A percentile compares a stretch with the other conserved stretches of the same genome.
Conservation (phyloP, 108 stramenopile species). For the Cylindrotheca fusiformis region DNA sequence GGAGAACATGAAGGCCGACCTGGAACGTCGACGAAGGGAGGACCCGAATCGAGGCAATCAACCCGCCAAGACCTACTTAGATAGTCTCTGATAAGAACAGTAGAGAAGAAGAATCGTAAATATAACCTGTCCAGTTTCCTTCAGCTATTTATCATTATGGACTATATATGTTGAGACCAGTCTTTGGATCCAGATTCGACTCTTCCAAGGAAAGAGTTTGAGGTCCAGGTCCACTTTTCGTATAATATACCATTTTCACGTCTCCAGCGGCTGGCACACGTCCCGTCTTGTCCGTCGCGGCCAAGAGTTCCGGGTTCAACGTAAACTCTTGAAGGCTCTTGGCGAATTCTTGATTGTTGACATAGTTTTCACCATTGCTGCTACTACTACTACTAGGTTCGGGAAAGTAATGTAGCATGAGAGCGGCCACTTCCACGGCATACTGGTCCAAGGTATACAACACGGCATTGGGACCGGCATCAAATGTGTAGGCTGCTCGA, state of each 20-base stretch:
- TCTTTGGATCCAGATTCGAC: slow-evolving; percentile 47
- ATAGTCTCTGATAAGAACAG: slow-evolving; percentile 27
- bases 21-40: slow-evolving; percentile 32
- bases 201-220: slow-evolving; percentile 20
- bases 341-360: slow-evolving; percentile 49
- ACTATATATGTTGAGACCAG: slow-evolving; percentile 45
- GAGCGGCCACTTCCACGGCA: slow-evolving; percentile 65
- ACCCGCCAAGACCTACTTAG: slow-evolving; percentile 38
- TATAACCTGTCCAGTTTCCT: no score
- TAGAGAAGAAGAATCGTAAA: no score
- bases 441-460: slow-evolving; percentile 73
- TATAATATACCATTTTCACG: slow-evolving; percentile 83
- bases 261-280: slow-evolving; percentile 52
- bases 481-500: slow-evolving; percentile 96
- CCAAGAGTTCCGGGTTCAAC: slow-evolving; percentile 49
- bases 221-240: slow-evolving; percentile 79
- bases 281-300: slow-evolving; percentile 65
- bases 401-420: slow-evolving; percentile 77
- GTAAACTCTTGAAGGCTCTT: slow-evolving; percentile 30
- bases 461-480: slow-evolving; percentile 99
- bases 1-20: slow-evolving; percentile 48
- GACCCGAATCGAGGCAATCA: slow-evolving; percentile 48
- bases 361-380: slow-evolving; percentile 39
- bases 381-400: neutral
- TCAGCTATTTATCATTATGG: no score